These are phyloP conservation scores for Dentipellis sp. DNA, from an alignment of 768 basidiomycete species.

Conservation along the genomic window DNA sequence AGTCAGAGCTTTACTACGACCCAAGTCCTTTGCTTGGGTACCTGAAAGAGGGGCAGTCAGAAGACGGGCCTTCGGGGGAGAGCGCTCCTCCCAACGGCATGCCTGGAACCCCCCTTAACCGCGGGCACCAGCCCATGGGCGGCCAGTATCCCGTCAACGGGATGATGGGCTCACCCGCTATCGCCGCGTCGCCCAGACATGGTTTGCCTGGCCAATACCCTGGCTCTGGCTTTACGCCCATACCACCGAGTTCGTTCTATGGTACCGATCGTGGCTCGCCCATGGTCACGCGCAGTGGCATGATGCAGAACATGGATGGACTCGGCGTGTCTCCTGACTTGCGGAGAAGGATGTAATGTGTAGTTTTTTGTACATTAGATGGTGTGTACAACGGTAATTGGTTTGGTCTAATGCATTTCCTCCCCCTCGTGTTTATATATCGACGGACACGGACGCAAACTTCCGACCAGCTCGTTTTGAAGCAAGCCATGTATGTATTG, in stretches of 20 bases:
- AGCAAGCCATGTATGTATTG: too few species aligned
- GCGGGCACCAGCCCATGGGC: constrained; percentile 3
- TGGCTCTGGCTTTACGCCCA: constrained; percentile 22
- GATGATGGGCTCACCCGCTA: constrained; percentile 9
- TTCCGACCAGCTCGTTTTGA: too few species aligned
- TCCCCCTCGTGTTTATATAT: too few species aligned
- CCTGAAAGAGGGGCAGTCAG: constrained; percentile 18
- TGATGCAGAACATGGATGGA: constrained; percentile 12
- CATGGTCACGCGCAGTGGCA: constrained; percentile 12
- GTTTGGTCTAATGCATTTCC: too few species aligned
- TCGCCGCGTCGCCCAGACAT: constrained; percentile 19
- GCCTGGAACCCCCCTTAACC: constrained; percentile 14
- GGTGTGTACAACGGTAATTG: neutral
- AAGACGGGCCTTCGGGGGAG: neutral
- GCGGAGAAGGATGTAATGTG: constrained; percentile 7
- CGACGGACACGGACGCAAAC: too few species aligned
- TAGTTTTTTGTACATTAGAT: neutral
- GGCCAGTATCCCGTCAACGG: constrained; percentile 14
- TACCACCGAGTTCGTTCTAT: constrained; percentile 36
- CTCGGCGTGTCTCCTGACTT: constrained; percentile 15
- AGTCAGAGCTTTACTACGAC: constrained; percentile 68
- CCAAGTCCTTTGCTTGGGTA: constrained; percentile 31
- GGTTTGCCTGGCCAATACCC: constrained; percentile 14
- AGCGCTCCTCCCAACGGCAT: neutral
- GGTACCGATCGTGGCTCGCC: constrained; percentile 17